phyloP scores from a whole-genome alignment of 2,329 filamentous ascomycete species.

The Colletotrichum ledebouriae region DNA sequence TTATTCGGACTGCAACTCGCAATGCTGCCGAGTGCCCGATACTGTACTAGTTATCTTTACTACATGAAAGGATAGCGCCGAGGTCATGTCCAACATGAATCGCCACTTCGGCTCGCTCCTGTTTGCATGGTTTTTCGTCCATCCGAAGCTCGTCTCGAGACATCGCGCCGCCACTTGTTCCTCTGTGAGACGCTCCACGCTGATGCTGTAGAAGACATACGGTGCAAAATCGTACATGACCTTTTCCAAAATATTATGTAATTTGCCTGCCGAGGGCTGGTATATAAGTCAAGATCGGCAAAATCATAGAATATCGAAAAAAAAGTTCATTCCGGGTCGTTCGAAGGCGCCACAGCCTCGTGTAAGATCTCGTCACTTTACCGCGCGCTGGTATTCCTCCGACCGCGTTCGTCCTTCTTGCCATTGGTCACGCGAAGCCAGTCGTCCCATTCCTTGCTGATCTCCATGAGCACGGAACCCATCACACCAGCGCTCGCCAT shows the following conservation, averaged over 20 bases:
- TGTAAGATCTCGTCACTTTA: neutral
- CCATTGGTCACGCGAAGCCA: constrained; percentile 75
- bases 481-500: constrained; percentile 97
- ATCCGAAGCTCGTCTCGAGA: constrained; percentile 23
- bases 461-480: constrained; percentile 94
- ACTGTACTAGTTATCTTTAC: constrained; percentile 28
- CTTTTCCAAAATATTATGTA: constrained; percentile 16
- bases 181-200: constrained; percentile 25
- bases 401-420: constrained; percentile 40
- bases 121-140: constrained; percentile 25
- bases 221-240: constrained; percentile 24
- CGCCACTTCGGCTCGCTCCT: neutral
- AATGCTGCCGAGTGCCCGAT: neutral
- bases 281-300: constrained; percentile 18
- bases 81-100: constrained; percentile 9
- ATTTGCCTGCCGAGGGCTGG: constrained; percentile 11
- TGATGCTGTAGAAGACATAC: constrained; percentile 26
- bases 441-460: constrained; percentile 93
- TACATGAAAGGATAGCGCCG: constrained; percentile 9
- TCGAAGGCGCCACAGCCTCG: neutral
- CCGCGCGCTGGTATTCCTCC: constrained; percentile 35
- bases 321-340: constrained; percentile 9
- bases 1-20: constrained; percentile 21
- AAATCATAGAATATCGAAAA: constrained; percentile 19
- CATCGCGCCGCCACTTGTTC: constrained; percentile 7